These are phyloP conservation scores for Penicillium aurantiogriseum DNA, from an alignment of 2,329 filamentous ascomycete species.

Conservation along the genomic window DNA sequence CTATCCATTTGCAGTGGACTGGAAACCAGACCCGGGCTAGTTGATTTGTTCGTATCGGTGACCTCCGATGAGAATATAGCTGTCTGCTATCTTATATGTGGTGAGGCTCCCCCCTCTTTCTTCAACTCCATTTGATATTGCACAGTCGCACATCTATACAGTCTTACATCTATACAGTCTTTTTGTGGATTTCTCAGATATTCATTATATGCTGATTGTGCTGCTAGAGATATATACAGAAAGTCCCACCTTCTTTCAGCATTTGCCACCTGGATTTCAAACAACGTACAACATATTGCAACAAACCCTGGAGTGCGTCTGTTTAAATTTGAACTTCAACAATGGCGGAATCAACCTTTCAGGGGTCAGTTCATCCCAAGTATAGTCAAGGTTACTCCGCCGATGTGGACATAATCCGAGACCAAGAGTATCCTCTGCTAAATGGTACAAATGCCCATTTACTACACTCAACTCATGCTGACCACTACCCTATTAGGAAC, in stretches of 20 bases:
- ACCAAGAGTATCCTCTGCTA: constrained; percentile 48
- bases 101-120: constrained; percentile 5
- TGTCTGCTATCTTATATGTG: constrained; percentile 14
- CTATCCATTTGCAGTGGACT: not conserved
- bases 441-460: constrained; percentile 29
- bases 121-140: constrained; percentile 8
- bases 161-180: constrained; percentile 10
- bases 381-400: constrained; percentile 40
- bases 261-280: not conserved
- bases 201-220: constrained; percentile 5
- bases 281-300: not conserved
- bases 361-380: not conserved
- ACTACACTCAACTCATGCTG: not conserved
- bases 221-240: not conserved
- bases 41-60: constrained; percentile 19
- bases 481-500: constrained; percentile 52
- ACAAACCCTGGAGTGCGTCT: not conserved
- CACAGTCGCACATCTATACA: constrained; percentile 8
- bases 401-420: constrained; percentile 50
- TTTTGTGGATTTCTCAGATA: constrained; percentile 5
- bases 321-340: not conserved
- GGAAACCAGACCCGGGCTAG: not conserved
- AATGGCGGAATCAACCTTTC: not conserved
- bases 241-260: not conserved
- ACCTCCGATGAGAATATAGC: constrained; percentile 22